Evolutionary conservation across 2,329 filamentous ascomycete species (phyloP), one percentile per base, ranked within the genome.

Genomic region (Lachnellula occidentalis): DNA sequence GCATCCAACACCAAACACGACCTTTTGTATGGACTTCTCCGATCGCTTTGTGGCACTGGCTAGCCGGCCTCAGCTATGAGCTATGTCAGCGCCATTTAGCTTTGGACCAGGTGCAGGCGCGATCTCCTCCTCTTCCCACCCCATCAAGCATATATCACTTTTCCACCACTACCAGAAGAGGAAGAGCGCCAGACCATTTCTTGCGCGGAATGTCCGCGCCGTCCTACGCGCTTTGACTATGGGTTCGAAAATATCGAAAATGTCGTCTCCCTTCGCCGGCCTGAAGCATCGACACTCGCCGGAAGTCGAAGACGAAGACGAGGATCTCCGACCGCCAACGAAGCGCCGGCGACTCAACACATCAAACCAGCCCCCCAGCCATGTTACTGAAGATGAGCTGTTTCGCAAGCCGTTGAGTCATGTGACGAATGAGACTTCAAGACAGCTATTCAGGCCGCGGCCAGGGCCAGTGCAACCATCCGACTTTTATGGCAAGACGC

Each of bases 131-230:
- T 19, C 27, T 31, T 11, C 27, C 41, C 15, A 21, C 41, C 5
- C 12, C 41, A 19, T 31, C 27, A 31, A 31, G 27, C 27, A 31
- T 31, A 2, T 31, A 31, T 31, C 27, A 31, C 27, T 31, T 11
- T 31, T 31, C 27, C 27, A 31, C 8, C 8, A 11, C 11, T 43
- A 15, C n/a, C 36, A 39, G n/a, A 39, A 39, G 36, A 17, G 36
- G 6, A 39, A 17, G n/a, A 17, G 36, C 36, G 14, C 22, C 36
- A 11, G 37, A 48, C 50, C 58, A 19, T 65, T 57, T 39, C 34
- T 66, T n/a, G 43, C 50, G 17, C 55, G 61, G 42, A 66, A 65
- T 57, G 57, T 65, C n/a, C 61, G 58, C 31, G 58, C 51, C 27
- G 55, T 50, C 19, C 14, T 63, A 31, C 43, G 51, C 8, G 45